Evolutionary conservation across 2,329 filamentous ascomycete species (phyloP), one percentile per base, ranked within the genome.

Genomic region (Dactylella cylindrospora): DNA sequence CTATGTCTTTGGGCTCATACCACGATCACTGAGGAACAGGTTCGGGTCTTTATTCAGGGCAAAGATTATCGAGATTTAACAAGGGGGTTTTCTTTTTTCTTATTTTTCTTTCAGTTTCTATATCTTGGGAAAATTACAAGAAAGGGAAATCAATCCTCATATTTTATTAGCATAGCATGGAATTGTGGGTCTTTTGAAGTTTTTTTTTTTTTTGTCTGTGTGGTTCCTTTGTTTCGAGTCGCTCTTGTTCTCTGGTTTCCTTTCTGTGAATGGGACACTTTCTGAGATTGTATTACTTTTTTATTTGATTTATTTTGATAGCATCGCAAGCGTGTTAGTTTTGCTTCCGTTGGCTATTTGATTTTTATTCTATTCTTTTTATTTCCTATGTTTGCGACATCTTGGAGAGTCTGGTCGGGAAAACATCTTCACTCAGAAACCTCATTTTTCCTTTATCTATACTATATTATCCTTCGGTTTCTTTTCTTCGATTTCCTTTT

Each of bases 131-230:
- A 50, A 25, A 33, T 44, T 46, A 62, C 38, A 44, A 44, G 28
- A 47, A 32, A 22, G 29, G 49, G 49, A 20, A 45, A 25, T 26
- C 13, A 45, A 23, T 28, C 41, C 33, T 28, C 43, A 36, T 35
- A 22, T 15, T 53, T 44, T 53, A 43, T 41, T 53, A 62, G 57
- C 57, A 62, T 62, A 62, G 57, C 57, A 62, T 52, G 57, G 57
- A 49, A 54, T 62, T 46, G 35, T 53, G 55, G 57, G 49, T 31
- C 39, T 29, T 53, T 23, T 44, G 28, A 31, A n/a, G n/a, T 8
- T 50, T 39, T 36, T 43, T 46, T 32, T 19, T 26, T 39, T 25
- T 25, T 39, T 25, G 28, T 46, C 31, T 47, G 20, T 20, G 32
- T 23, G 39, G 36, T 19, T 55, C 35, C 20, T 47, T 54, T 40